Base-by-base conservation (phyloP, 495 filamentous ascomycete genomes). In the Aspergillus heteromorphus region DNA sequence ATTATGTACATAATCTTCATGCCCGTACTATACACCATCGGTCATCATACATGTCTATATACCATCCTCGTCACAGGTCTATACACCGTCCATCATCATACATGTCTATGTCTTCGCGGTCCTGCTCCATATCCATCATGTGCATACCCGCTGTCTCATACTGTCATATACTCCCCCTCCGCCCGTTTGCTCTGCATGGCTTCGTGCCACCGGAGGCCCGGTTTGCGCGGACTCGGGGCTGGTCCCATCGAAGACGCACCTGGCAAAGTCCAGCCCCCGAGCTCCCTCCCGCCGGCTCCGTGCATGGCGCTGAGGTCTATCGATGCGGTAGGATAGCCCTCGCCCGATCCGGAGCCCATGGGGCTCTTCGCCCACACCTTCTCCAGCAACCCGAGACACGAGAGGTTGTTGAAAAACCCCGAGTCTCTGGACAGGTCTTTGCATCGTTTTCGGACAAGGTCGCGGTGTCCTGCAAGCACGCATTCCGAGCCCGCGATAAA, bases 401-500 rank as follows among this genome's bases (percentile, higher is more conserved):
- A 87, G 18, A 95, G 76, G 61, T 95, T 96, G 65, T 97, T 97
- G 72, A 87, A 87, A 66, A 97, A 96, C 13, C 91, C 92, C 40
- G 86, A 90, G 62, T 92, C 87, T 20, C 83, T 79, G 74, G 90
- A 89, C 60, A 96, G 91, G 65, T 92, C 90, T 36, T 84, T 74
- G 73, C 91, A 96, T 48, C 91, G 83, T 60, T 82, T 73, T 17
- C 89, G 82, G 43, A 97, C 86, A 45, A 91, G 79, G 27, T 79
- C 76, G 51, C 92, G 85, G 57, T 96, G 88, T 34, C 84, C 74
- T 57, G 89, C 87, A 50, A 87, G 84, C 49, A 95, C 88, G 65
- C 91, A 95, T 73, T 96, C 92, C 19, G 88, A 90, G 25, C 92
- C 92, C 0, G 85, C 86, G 47, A 97, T 87, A 65, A 96, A 96